These are phyloP conservation scores for Spergularia bocconei DNA, from an alignment of 148 eudicot species.

Conservation along the genomic window DNA sequence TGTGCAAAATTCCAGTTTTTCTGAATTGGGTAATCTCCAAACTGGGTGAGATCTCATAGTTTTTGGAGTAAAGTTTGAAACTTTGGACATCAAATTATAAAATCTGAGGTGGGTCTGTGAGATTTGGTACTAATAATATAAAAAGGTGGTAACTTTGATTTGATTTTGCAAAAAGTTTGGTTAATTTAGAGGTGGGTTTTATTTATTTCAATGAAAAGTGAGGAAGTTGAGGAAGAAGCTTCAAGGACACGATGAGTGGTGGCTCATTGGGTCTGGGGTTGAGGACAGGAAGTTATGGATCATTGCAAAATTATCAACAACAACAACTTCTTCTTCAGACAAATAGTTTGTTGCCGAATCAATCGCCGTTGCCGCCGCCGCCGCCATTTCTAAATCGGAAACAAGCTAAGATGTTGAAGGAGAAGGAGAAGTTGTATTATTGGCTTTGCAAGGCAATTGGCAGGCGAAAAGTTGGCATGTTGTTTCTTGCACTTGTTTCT, in stretches of 20 bases:
- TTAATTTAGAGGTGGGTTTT: not conserved
- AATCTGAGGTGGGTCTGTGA: conserved; percentile 12
- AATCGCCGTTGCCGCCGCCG: conserved; percentile 38
- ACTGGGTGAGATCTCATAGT: conserved; percentile 23
- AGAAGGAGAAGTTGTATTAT: conserved; percentile 67
- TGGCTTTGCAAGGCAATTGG: conserved; percentile 78
- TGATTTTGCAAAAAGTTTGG: not conserved
- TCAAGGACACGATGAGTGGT: conserved; percentile 64
- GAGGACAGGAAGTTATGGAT: conserved; percentile 89
- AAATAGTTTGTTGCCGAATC: conserved; percentile 37
- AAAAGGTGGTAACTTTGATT: not conserved
- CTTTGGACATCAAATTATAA: conserved; percentile 1
- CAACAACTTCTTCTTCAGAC: conserved; percentile 46
- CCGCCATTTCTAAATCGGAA: conserved; percentile 41
- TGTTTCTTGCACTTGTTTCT: conserved; percentile 74
- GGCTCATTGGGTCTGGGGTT: conserved; percentile 97
- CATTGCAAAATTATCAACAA: conserved; percentile 72
- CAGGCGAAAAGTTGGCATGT: conserved; percentile 91
- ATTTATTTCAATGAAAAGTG: conserved; percentile 53
- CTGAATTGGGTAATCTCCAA: not conserved
- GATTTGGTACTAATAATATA: not conserved
- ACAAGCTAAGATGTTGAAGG: conserved; percentile 75
- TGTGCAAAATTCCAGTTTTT: not conserved
- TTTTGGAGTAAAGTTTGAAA: conserved; percentile 14
- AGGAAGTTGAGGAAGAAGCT: conserved; percentile 31